These are phyloP conservation scores for Rhizoclosmatium sp. DNA, from an alignment of 192 early-diverging fungal genomes.

Conservation along the genomic window DNA sequence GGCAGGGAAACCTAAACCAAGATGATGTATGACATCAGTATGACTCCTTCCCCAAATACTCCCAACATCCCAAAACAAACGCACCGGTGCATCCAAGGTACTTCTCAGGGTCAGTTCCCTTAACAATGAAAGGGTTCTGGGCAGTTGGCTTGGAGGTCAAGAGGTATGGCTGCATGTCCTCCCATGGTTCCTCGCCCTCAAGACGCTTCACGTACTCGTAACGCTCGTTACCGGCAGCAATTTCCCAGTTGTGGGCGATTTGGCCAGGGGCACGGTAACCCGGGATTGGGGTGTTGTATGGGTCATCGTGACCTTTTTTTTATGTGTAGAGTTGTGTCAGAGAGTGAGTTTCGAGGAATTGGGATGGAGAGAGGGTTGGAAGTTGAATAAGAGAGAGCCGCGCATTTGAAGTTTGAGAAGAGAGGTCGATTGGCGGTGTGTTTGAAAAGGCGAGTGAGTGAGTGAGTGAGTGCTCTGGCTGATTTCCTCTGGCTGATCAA, in stretches of 20 bases:
- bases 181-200: constrained; percentile 86
- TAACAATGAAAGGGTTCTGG: constrained; percentile 86
- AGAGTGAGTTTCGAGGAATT: not conserved
- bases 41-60: not conserved
- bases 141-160: constrained; percentile 80
- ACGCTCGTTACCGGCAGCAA: constrained; percentile 91
- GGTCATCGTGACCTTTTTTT: not conserved
- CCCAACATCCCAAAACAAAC: constrained; percentile 22
- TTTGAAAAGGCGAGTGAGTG: too few relatives aligned
- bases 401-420: not conserved
- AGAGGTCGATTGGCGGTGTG: too few relatives aligned
- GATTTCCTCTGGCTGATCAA: too few relatives aligned
- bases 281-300: constrained; percentile 46
- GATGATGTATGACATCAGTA: not conserved
- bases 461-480: too few relatives aligned
- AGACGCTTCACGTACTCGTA: constrained; percentile 84
- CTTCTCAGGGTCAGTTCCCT: constrained; percentile 79
- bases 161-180: constrained; percentile 82
- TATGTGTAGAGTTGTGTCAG: not conserved
- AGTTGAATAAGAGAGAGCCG: not conserved
- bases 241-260: constrained; percentile 81
- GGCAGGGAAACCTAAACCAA: constrained; percentile 79
- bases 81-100: constrained; percentile 94
- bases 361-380: not conserved
- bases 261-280: constrained; percentile 72